Percentiles rank a stretch among this genome's conserved stretches.
phyloP scores from a whole-genome alignment of 345 rosid species.

The Populus tremula region DNA sequence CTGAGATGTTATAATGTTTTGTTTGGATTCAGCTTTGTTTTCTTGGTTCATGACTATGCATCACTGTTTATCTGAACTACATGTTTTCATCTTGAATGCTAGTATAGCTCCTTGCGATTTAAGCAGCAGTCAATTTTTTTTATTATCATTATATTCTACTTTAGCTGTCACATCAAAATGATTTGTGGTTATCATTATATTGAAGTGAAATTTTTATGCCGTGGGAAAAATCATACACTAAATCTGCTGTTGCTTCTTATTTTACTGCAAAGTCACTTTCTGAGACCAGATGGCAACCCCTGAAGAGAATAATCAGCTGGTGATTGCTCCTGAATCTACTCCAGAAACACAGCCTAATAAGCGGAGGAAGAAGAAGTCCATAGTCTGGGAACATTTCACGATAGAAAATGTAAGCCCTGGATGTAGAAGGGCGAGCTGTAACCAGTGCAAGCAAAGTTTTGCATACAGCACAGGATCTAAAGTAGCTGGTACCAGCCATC shows the following conservation, averaged over 20 bases:
- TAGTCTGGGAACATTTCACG: slow-evolving; percentile 90
- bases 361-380: slow-evolving; percentile 84
- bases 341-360: slow-evolving; percentile 21
- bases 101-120: too few relatives aligned
- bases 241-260: background rate
- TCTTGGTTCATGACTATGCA: too few relatives aligned
- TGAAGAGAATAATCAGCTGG: slow-evolving; percentile 1
- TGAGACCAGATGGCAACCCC: background rate
- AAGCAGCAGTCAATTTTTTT: too few relatives aligned
- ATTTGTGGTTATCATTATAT: slow-evolving; percentile 1
- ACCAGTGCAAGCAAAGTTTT: slow-evolving; percentile 92
- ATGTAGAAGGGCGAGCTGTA: slow-evolving; percentile 85
- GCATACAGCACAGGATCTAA: slow-evolving; percentile 94
- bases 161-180: too few relatives aligned
- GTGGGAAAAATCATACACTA: background rate
- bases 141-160: too few relatives aligned
- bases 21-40: too few relatives aligned
- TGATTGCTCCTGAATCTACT: background rate
- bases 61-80: too few relatives aligned
- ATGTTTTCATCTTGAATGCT: too few relatives aligned
- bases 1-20: too few relatives aligned
- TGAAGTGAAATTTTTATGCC: background rate
- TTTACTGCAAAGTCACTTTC: slow-evolving; percentile 13
- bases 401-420: slow-evolving; percentile 63
- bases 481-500: slow-evolving; percentile 96